Base-by-base conservation (phyloP, 176 grass and related monocot species). In the Ananas comosus region DNA sequence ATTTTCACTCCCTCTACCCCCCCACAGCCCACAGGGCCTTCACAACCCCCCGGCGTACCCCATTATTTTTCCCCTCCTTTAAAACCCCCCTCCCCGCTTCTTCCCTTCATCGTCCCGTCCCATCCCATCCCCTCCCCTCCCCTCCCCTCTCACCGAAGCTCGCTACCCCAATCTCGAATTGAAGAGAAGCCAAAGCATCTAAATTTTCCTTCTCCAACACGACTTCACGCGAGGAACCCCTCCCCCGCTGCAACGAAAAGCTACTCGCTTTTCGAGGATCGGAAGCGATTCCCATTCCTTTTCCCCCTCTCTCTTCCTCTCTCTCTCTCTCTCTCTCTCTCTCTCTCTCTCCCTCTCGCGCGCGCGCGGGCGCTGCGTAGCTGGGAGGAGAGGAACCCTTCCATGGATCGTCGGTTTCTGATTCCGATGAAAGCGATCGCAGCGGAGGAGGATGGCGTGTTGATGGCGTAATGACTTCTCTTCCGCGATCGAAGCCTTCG, bases 41-140 rank as follows among this genome's bases (percentile, higher is more conserved):
- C n/a, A n/a, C n/a, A n/a, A n/a, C 4, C 33, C 3, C 33, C 33
- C 22, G 22, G 5, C 33, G 7, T 0, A 0, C 4, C 33, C 33
- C 33, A 42, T 42, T 42, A 27, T 27, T 42, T 42, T 7, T 0
- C 4, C 7, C 11, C 1, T 14, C 67, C 78, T 88, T 81, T 81
- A 88, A 88, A 88, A 51, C 70, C 66, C 16, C 22, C 67, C 49
- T 73, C 29, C 75, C 27, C 4, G 0, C 5, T 42, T 42, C 33
- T 6, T 7, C 33, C 33, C 6, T 42, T 1, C 33, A 6, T 42
- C 33, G 0, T 33, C 29, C 29, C 33, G 0, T 33, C 29, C 29
- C 29, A 33, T 33, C 1, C 5, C 28, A 64, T 64, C 52, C 12
- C 11, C 51, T 47, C 1, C 1, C 22, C 1, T 23, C 65, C 25